Percentiles rank a stretch among this genome's conserved stretches.
Evolutionary conservation across 169 alveolate species (phyloP).

Genomic region (Plasmodium relictum): DNA sequence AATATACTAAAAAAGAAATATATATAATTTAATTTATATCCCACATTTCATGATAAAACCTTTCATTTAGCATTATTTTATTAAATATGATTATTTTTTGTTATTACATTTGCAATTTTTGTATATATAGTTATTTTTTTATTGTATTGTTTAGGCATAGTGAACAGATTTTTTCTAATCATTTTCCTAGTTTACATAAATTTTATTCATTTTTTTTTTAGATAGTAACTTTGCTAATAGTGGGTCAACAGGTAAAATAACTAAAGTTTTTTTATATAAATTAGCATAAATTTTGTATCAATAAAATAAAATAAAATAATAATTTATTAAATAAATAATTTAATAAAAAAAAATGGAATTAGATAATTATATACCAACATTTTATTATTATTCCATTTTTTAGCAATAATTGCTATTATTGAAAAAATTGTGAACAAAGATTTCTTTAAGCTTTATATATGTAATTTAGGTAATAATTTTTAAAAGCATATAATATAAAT

Average conservation of each 20-base stretch:
- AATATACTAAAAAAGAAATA: background rate
- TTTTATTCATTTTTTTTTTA: conserved; percentile 7
- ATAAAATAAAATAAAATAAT: background rate
- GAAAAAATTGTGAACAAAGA: conserved; percentile 42
- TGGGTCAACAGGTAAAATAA: conserved; percentile 61
- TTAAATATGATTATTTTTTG: background rate
- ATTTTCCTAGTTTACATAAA: background rate
- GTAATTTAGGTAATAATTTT: conserved; percentile 53
- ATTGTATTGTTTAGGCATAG: no score
- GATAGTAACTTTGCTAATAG: conserved; percentile 63
- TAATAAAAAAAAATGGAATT: background rate
- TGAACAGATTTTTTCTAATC: background rate
- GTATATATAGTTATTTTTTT: background rate
- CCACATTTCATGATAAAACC: background rate
- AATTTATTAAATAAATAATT: background rate
- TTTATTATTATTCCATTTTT: background rate
- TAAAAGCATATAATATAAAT: background rate
- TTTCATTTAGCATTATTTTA: background rate
- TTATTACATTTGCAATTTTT: background rate
- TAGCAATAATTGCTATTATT: conserved; percentile 71
- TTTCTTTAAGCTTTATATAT: conserved; percentile 64
- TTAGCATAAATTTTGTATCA: no score
- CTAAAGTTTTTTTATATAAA: background rate
- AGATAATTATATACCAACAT: background rate
- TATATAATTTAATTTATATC: background rate